A percentile compares a stretch with the other conserved stretches of the same genome.
Conservation (phyloP, 148 eudicot genomes). For the Gaultheria prostrata region DNA sequence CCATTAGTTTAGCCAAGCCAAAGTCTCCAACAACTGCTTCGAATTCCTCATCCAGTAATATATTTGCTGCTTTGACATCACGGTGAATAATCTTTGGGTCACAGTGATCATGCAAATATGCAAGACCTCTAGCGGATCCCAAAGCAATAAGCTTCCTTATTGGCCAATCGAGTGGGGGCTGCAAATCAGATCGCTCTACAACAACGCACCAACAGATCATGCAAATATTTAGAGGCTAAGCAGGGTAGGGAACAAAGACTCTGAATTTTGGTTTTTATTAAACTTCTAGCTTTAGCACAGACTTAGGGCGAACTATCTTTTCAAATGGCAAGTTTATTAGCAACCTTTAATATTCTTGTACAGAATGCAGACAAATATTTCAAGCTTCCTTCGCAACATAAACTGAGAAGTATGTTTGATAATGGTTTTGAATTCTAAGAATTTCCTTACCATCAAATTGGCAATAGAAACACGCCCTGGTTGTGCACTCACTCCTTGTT, state of each 20-base stretch:
- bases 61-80: constrained; percentile 66
- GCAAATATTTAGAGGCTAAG: constrained; percentile 1
- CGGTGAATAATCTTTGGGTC: constrained; percentile 66
- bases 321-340: too few species aligned
- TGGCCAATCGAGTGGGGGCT: constrained; percentile 58
- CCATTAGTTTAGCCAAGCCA: constrained; percentile 66
- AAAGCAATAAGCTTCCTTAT: constrained; percentile 49
- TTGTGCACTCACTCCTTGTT: neutral
- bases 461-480: neutral
- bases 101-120: constrained; percentile 62
- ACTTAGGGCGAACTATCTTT: neutral
- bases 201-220: constrained; percentile 15
- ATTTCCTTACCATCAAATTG: neutral
- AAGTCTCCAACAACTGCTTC: constrained; percentile 74
- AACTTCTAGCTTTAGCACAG: neutral
- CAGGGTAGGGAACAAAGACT: neutral
- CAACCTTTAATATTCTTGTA: neutral
- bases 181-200: constrained; percentile 41
- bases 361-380: neutral
- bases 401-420: neutral
- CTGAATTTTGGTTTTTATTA: neutral
- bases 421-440: neutral
- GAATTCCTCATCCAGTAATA: constrained; percentile 64
- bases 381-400: neutral
- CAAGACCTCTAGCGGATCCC: constrained; percentile 60